A percentile compares a stretch with the other conserved stretches of the same genome.
phyloP scores from a whole-genome alignment of 768 basidiomycete genomes.

The Auriscalpium microsporum region DNA sequence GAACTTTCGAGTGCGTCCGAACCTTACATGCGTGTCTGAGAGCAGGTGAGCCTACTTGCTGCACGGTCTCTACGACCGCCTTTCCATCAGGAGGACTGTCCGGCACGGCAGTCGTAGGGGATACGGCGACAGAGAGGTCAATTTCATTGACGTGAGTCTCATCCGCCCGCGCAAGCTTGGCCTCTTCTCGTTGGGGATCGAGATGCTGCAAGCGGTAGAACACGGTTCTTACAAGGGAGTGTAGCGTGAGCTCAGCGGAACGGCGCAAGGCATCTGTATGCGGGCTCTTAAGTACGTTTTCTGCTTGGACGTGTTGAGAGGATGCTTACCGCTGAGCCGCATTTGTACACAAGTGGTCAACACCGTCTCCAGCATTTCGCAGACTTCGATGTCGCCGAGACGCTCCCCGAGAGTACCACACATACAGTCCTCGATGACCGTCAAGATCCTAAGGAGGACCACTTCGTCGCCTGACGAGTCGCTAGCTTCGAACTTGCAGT shows the following conservation, averaged over 20 bases:
- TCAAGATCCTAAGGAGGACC: conserved; percentile 84
- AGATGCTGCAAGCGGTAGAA: conserved; percentile 66
- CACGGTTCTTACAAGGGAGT: conserved; percentile 73
- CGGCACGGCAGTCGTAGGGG: not conserved
- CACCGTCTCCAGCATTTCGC: conserved; percentile 97
- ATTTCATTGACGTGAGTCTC: conserved; percentile 22
- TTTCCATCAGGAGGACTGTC: not conserved
- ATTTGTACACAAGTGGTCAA: conserved; percentile 96
- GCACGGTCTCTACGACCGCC: not conserved
- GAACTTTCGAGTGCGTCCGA: not conserved
- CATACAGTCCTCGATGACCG: conserved; percentile 79
- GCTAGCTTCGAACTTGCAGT: conserved; percentile 96
- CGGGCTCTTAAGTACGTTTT: conserved; percentile 7
- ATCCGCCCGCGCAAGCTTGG: conserved; percentile 46
- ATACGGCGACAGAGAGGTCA: not conserved
- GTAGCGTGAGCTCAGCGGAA: conserved; percentile 85
- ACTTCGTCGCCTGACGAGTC: conserved; percentile 98
- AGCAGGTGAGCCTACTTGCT: not conserved
- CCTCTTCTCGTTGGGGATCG: conserved; percentile 61
- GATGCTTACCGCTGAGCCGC: conserved; percentile 77
- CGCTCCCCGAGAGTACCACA: conserved; percentile 58
- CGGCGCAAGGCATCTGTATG: conserved; percentile 72
- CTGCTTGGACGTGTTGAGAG: not conserved
- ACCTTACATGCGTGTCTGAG: not conserved
- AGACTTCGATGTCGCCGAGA: conserved; percentile 89